A percentile compares a stretch with the other conserved stretches of the same genome.
Conservation (phyloP, 495 filamentous ascomycete genomes). For the Chaetomium tenue region DNA sequence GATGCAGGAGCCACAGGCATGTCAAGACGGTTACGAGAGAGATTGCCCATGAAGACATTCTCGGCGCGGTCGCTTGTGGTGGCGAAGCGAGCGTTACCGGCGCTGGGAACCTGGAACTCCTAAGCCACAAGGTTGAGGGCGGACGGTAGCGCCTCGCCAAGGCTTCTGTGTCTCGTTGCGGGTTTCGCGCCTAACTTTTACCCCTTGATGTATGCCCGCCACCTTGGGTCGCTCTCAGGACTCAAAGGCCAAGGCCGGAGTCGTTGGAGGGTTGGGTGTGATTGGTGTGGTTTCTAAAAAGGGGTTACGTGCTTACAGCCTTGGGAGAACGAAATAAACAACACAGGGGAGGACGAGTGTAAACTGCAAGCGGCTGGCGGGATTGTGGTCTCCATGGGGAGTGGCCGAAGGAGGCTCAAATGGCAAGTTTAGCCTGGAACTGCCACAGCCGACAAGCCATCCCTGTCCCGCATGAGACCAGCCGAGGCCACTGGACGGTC, state of each 20-base stretch:
- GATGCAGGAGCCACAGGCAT: background rate
- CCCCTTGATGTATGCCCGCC: background rate
- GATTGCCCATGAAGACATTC: background rate
- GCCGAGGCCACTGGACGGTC: too few species aligned
- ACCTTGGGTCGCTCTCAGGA: background rate
- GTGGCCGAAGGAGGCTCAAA: too few species aligned
- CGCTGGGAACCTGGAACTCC: background rate
- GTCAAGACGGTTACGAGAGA: background rate
- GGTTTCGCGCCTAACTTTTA: background rate
- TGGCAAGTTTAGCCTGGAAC: too few species aligned
- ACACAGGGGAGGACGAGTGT: too few species aligned
- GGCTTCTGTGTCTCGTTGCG: background rate
- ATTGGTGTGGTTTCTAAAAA: background rate
- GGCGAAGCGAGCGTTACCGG: too few species aligned
- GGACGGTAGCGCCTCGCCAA: background rate
- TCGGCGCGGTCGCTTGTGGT: background rate
- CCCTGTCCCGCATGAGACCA: too few species aligned
- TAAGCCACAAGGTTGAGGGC: background rate
- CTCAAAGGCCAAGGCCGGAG: background rate
- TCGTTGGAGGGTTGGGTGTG: too few species aligned
- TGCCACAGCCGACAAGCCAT: too few species aligned
- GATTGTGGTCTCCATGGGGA: too few species aligned
- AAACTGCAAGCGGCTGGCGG: too few species aligned
- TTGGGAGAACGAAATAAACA: too few species aligned
- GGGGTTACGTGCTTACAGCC: too few species aligned